A percentile compares a stretch with the other conserved stretches of the same genome.
These are phyloP conservation scores for Fraxinus sp. DNA, from an alignment of 305 asterid species.

Conservation along the genomic window DNA sequence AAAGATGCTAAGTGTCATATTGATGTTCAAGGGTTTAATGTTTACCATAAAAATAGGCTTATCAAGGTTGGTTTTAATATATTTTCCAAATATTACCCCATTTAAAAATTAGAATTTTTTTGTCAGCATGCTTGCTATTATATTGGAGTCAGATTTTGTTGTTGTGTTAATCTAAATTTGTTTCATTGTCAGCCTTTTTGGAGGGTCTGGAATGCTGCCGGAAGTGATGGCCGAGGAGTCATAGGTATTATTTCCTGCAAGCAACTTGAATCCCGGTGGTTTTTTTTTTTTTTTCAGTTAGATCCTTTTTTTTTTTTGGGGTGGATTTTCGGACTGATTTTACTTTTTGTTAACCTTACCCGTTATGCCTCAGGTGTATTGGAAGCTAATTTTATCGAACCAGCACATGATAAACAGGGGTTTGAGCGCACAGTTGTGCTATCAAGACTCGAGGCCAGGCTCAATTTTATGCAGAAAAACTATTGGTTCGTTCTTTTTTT, in stretches of 20 bases:
- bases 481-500: slow-evolving; percentile 49
- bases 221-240: slow-evolving; percentile 80
- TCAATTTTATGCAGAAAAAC: slow-evolving; percentile 45
- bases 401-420: slow-evolving; percentile 79
- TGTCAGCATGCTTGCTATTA: neutral
- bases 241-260: slow-evolving; percentile 35
- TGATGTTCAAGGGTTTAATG: slow-evolving; percentile 84
- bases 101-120: neutral
- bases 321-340: neutral
- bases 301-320: neutral
- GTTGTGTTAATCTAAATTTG: neutral
- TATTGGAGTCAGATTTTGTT: neutral
- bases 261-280: neutral
- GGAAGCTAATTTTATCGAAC: slow-evolving; percentile 79
- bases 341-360: neutral
- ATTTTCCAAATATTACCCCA: neutral
- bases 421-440: slow-evolving; percentile 65
- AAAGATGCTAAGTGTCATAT: slow-evolving; percentile 68
- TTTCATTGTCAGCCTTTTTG: slow-evolving; percentile 57
- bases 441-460: slow-evolving; percentile 58
- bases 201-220: slow-evolving; percentile 88
- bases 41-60: slow-evolving; percentile 76
- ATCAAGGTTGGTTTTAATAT: slow-evolving; percentile 48
- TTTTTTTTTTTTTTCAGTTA: neutral
- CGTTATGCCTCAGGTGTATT: slow-evolving; percentile 47